These are phyloP conservation scores for Decorospora gaudefroyi DNA, from an alignment of 2,329 filamentous ascomycete species.

Conservation along the genomic window DNA sequence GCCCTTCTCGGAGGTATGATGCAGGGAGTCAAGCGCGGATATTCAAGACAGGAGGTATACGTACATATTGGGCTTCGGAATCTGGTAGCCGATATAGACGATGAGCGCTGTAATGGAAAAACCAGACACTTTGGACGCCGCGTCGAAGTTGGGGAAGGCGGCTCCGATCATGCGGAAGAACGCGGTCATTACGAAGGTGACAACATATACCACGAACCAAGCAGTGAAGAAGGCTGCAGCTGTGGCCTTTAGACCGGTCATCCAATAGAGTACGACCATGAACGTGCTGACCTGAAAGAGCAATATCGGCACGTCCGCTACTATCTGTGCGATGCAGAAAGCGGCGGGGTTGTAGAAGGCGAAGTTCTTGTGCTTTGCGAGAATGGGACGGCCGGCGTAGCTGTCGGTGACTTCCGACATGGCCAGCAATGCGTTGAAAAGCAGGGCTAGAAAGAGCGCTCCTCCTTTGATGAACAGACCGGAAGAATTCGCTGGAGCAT, in stretches of 20 bases:
- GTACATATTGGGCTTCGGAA: conserved; percentile 55
- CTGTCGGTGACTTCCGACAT: conserved; percentile 66
- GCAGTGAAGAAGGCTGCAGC: conserved; percentile 81
- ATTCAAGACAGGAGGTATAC: too few relatives aligned
- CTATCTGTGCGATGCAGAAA: conserved; percentile 71
- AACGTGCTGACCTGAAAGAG: conserved; percentile 64
- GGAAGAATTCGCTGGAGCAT: conserved; percentile 60
- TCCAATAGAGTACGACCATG: conserved; percentile 73
- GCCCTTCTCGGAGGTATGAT: too few relatives aligned
- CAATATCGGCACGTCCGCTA: conserved; percentile 60
- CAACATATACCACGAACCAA: conserved; percentile 47
- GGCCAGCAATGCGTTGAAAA: conserved; percentile 65
- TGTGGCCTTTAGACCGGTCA: conserved; percentile 74
- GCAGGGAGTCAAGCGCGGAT: too few relatives aligned
- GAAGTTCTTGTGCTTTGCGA: conserved; percentile 84
- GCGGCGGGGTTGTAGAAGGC: conserved; percentile 88
- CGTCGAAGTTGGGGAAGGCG: conserved; percentile 63
- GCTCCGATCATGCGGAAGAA: conserved; percentile 78
- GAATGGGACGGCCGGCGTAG: conserved; percentile 71
- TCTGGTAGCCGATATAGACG: conserved; percentile 66
- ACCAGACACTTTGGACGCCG: conserved; percentile 61
- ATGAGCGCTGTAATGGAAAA: conserved; percentile 62
- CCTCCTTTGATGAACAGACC: conserved; percentile 69
- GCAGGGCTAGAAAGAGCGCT: conserved; percentile 65
- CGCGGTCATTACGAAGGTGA: conserved; percentile 72